Conservation (phyloP, 2,329 filamentous ascomycete genomes). For the Fonsecaea pugnacius region DNA sequence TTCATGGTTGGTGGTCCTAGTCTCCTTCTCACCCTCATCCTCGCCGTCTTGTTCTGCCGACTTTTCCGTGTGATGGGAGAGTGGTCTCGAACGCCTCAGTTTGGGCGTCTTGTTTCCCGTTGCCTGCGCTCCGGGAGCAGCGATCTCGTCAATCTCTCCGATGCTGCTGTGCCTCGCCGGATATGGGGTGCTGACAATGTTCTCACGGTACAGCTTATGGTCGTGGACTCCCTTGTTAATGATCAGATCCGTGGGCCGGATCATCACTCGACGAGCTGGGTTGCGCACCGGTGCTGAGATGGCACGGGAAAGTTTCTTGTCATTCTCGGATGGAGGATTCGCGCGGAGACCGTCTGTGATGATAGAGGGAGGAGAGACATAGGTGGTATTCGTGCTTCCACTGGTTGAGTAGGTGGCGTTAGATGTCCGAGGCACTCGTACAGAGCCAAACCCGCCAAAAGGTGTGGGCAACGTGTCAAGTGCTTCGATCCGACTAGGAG, state of each 20-base stretch:
- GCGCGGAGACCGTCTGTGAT: constrained; percentile 32
- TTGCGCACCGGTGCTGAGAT: constrained; percentile 35
- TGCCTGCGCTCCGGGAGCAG: not conserved
- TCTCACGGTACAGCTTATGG: constrained; percentile 34
- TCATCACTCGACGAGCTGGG: constrained; percentile 35
- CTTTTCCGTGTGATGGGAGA: constrained; percentile 19
- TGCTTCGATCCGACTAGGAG: constrained; percentile 22
- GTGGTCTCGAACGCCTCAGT: constrained; percentile 16
- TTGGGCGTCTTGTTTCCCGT: constrained; percentile 1
- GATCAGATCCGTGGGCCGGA: constrained; percentile 35
- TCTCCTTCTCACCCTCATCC: not conserved
- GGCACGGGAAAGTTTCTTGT: constrained; percentile 32
- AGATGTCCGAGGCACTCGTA: constrained; percentile 25
- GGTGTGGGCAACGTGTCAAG: constrained; percentile 33
- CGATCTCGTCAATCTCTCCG: constrained; percentile 22
- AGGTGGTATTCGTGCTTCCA: constrained; percentile 6
- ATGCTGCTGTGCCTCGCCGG: constrained; percentile 33
- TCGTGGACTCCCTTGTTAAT: constrained; percentile 28
- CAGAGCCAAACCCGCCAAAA: constrained; percentile 33
- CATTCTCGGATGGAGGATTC: constrained; percentile 30
- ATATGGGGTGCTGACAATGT: constrained; percentile 37
- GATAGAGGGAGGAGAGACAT: constrained; percentile 23
- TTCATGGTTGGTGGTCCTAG: not conserved
- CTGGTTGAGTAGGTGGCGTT: constrained; percentile 20
- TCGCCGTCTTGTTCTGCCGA: constrained; percentile 16